Evolutionary conservation across 768 basidiomycete genomes (phyloP), one percentile per base, ranked within the genome.

Genomic region (Neoboletus subvelutipes): DNA sequence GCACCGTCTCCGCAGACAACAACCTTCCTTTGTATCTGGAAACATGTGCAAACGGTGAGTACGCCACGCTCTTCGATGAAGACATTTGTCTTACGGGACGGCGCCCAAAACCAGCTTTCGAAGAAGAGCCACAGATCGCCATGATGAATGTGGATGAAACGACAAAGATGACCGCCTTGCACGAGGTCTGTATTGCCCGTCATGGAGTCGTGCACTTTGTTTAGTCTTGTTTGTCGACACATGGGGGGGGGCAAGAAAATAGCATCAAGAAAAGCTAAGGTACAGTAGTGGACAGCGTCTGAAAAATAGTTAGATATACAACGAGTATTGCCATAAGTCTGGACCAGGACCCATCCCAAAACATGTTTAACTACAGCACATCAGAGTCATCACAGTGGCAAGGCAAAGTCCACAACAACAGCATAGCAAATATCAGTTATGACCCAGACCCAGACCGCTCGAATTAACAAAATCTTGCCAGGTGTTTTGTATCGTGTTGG

Each of bases 1-100:
- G 95, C 95, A 63, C 95, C 95, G 74, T 98, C 95, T 37, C 95
- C 95, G 59, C 94, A 88, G n/a, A 98, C 95, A 28, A 94, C 90
- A 39, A 92, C 76, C 73, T 88, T 86, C 52, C 82, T 75, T 67
- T 80, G 81, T 47, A 81, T 63, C 79, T 81, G 52, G 58, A 59
- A 50, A 60, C 55, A 58, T 22, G 60, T 11, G 62, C 8, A 45
- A 47, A 36, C 4, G 58, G 57, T 60, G 61, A 67, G 61, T 51
- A 57, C 49, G 52, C 45, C 56, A 68, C 48, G 49, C 24, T 46
- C 28, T 45, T 52, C 26, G n/a, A 37, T 22, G 18, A 22, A 34
- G 40, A 24, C 1, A 7, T 33, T 34, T 18, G 45, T 51, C 71
- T 64, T 59, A 73, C 72, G 15, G 72, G 72, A 61, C 72, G 61